Evolutionary conservation across 2,329 filamentous ascomycete genomes (phyloP), one percentile per base, ranked within the genome.

Genomic region (Pestalotiopsis sp.): DNA sequence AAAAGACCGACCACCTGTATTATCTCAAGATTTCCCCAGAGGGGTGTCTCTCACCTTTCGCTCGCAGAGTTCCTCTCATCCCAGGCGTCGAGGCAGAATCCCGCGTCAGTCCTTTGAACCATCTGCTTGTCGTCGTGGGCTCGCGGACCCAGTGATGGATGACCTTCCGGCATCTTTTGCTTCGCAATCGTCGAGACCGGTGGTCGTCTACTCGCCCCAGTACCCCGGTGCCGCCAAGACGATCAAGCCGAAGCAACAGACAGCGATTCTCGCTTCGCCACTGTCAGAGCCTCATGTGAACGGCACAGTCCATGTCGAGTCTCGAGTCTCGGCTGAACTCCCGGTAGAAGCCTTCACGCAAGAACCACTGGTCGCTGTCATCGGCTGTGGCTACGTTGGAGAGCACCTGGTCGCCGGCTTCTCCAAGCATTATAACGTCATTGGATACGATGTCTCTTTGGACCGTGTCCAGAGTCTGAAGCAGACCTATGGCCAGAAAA

Each of bases 351-450:
- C 31, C 31, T 36, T 36, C 31, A 36, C 71, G 17, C 72, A 77
- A 17, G 73, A 79, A 3, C 79, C 82, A 7, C 68, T 82, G 4
- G 80, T 87, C 3, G 84, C 83, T 65, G 79, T 87, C 39, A 83
- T 87, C 31, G 85, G 85, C 3, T 83, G 87, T 17, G 86, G 85
- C 56, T 87, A 87, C 72, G 85, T 87, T 4, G 85, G 85, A 7
- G 80, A 81, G 67, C 83, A 86, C 68, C 82, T 87, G 13, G 81
- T 85, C 56, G 73, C 77, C 5, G 78, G 76, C 17, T 87, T 87
- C 69, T 79, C 81, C 11, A 75, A 70, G 2, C 72, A 75, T 17
- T 85, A 81, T 70, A 70, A 77, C 17, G 80, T 86, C 5, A 75
- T 87, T 52, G 85, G 82, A n/a, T 86, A 83, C 72, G 85, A 87